Base-by-base conservation (phyloP, 352 stramenopile genomes). In the Globisporangium viniferum region DNA sequence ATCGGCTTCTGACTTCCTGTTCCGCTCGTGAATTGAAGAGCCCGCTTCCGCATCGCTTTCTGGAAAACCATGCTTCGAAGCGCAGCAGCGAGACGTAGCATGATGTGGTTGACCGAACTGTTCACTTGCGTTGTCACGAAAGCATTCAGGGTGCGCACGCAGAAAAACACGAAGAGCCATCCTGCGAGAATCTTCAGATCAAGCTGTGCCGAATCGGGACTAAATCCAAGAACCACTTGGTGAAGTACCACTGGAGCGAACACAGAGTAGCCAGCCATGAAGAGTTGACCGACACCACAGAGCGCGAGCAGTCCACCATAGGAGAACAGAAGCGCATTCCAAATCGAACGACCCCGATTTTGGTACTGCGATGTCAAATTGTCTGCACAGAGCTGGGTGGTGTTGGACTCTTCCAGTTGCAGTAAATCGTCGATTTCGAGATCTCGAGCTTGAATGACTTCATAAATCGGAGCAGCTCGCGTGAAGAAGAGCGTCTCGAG, bases 201-300 rank as follows among this genome's bases (percentile, higher is more conserved):
- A 18, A 70, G 8, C 5, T 60, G 20, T 7, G 3, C 20, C 24
- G 49, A 24, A 15, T 35, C 46, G 6, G 29, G 7, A 27, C 48
- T 62, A 36, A 71, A 71, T 12, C 9, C 48, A 10, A 35, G 39
- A 9, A 71, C 66, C 33, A 71, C 66, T 9, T 71, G 36, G 29
- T 71, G 66, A 24, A 71, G 58, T 24, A 71, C 66, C n/a, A 71
- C 29, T 31, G 66, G 66, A 12, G 66, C 66, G 9, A 71, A 71
- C 6, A 71, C 48, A 5, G 58, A 12, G 29, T 62, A 62, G 18
- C 36, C 54, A 14, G 53, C 53, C 36, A 68, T 44, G 12, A 68
- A 55, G 27, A 62, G 29, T 35, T 57, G 53, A 12, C 63, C 63
- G 20, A 62, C 18, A 27, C 53, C 63, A 24, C 63, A 62, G 4